Conservation (phyloP, 768 basidiomycete genomes). For the Tephrocybe sp. region DNA sequence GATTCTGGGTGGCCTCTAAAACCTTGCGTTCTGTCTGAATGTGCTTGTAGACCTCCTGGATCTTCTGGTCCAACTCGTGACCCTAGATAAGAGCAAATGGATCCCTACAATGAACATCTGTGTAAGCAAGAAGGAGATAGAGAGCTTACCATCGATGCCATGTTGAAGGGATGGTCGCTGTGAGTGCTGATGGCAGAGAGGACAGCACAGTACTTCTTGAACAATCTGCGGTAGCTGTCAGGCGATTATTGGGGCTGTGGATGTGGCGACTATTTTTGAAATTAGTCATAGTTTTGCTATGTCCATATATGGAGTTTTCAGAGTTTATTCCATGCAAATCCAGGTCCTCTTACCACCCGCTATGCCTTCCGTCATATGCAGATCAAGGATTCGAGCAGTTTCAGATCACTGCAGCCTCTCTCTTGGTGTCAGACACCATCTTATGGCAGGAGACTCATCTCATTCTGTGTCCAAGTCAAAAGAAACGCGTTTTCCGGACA, state of each 20-base stretch:
- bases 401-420: slow-evolving; percentile 44
- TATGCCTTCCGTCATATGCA: slow-evolving; percentile 32
- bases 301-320: slow-evolving; percentile 12
- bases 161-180: slow-evolving; percentile 17
- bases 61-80: slow-evolving; percentile 88
- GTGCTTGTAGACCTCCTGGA: slow-evolving; percentile 85
- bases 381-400: slow-evolving; percentile 41
- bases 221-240: slow-evolving; percentile 21
- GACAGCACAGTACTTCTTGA: slow-evolving; percentile 16
- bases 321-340: too few species aligned
- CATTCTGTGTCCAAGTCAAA: slow-evolving; percentile 28
- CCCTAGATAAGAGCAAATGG: slow-evolving; percentile 31
- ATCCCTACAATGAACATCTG: slow-evolving; percentile 22
- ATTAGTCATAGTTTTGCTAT: slow-evolving; percentile 15
- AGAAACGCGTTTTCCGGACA: slow-evolving; percentile 35
- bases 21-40: slow-evolving; percentile 94
- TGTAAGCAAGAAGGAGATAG: slow-evolving; percentile 5
- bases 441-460: slow-evolving; percentile 32
- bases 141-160: slow-evolving; percentile 20
- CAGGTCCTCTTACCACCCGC: neutral
- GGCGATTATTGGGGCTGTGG: slow-evolving; percentile 23
- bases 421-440: slow-evolving; percentile 46
- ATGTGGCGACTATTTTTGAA: slow-evolving; percentile 17
- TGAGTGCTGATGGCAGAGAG: slow-evolving; percentile 14
- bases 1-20: slow-evolving; percentile 77